Evolutionary conservation across 179 eudicot genomes (phyloP).

Genomic region (Beta lomatogona): DNA sequence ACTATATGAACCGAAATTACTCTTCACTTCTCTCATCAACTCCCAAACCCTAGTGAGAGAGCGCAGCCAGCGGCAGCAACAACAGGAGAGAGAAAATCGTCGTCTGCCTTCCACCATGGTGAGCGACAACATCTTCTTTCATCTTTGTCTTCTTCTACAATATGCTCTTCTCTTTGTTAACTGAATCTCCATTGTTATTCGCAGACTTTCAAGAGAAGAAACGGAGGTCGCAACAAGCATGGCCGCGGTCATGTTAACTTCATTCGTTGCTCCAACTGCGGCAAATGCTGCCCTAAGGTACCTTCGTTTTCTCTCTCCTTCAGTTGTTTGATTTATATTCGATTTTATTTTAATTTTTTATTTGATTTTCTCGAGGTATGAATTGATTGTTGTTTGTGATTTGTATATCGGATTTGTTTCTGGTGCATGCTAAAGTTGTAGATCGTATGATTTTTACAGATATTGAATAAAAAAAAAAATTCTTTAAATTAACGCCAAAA

Average conservation of each 20-base stretch:
- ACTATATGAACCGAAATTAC: background rate
- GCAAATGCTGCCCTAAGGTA: slow-evolving; percentile 84
- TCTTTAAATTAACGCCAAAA: no score
- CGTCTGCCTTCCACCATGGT: slow-evolving; percentile 21
- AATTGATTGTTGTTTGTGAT: background rate
- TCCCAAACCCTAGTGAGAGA: slow-evolving; percentile 6
- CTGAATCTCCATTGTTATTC: background rate
- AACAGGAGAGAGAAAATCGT: background rate
- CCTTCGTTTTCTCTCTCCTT: background rate
- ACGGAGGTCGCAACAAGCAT: slow-evolving; percentile 93
- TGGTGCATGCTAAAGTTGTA: no score
- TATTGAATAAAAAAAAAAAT: no score
- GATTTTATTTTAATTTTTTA: background rate
- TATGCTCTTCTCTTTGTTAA: background rate
- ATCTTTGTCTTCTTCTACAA: no score
- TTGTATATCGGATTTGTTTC: no score
- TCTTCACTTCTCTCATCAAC: background rate
- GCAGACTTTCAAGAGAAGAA: slow-evolving; percentile 89
- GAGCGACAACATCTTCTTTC: no score
- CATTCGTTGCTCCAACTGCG: slow-evolving; percentile 93
- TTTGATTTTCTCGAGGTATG: background rate
- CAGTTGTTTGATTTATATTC: background rate
- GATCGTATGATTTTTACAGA: no score
- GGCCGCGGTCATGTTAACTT: slow-evolving; percentile 90
- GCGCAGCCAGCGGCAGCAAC: background rate